Percentiles rank a stretch among this genome's conserved stretches.
phyloP scores from a whole-genome alignment of 2,329 filamentous ascomycete genomes.

The Simplicillium sp. region DNA sequence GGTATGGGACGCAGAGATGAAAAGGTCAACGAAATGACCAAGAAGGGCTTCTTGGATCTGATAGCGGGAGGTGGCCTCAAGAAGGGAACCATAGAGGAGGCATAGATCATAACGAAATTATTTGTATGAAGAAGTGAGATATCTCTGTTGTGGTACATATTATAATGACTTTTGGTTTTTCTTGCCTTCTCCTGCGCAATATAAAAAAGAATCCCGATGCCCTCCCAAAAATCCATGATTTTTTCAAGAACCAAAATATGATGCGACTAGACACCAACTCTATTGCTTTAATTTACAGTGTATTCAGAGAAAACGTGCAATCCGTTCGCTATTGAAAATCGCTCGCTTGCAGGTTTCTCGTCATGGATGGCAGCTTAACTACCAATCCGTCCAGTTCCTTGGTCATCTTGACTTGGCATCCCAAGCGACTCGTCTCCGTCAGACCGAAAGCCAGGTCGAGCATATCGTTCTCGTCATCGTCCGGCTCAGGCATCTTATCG shows the following conservation, averaged over 20 bases:
- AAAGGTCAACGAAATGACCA: slow-evolving; percentile 90
- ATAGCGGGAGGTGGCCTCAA: slow-evolving; percentile 60
- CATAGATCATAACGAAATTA: slow-evolving; percentile 21
- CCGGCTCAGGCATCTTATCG: slow-evolving; percentile 68
- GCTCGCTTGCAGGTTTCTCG: slow-evolving; percentile 87
- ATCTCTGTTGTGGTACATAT: background rate
- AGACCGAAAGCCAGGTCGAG: slow-evolving; percentile 82
- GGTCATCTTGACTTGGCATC: slow-evolving; percentile 86
- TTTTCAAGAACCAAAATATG: background rate
- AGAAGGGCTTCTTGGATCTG: slow-evolving; percentile 90
- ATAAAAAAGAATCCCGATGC: background rate
- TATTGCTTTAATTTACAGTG: slow-evolving; percentile 3
- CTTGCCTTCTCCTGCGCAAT: background rate
- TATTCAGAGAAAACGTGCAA: background rate
- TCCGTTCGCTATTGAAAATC: slow-evolving; percentile 58
- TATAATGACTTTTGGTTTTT: background rate
- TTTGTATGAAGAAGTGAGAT: slow-evolving; percentile 2
- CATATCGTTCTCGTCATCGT: slow-evolving; percentile 83
- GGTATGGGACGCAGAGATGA: slow-evolving; percentile 75
- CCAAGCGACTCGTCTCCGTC: slow-evolving; percentile 74
- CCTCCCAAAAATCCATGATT: background rate
- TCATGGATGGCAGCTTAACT: slow-evolving; percentile 85
- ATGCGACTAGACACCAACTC: too few relatives aligned
- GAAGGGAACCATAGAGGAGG: slow-evolving; percentile 49
- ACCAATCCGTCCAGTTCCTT: slow-evolving; percentile 81